Base-by-base conservation (phyloP, 164 flowering plant genomes). In the Stephania cephalantha region DNA sequence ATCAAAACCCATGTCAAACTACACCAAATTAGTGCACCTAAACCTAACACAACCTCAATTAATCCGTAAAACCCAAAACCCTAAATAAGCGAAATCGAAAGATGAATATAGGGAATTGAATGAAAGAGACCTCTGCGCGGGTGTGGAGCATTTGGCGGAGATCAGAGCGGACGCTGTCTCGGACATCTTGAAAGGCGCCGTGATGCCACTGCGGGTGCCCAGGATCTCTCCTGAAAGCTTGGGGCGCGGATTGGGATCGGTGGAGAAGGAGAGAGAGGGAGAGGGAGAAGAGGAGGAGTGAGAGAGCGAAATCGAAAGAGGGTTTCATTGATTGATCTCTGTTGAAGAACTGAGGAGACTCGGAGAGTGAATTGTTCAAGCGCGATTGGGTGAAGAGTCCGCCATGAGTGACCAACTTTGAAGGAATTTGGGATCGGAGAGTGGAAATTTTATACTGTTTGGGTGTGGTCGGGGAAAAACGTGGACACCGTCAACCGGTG, bases 191-290 rank as follows among this genome's bases (percentile, higher is more conserved):
- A 74, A 95, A 95, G 29, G 97, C 99, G 1, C 97, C 86, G 72
- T 95, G 99, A 82, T 95, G 98, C 98, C 98, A 95, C 78, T 92
- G 93, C 45, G 95, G 88, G 50, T 90, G 96, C 1, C 96, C 98
- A 15, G 97, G 96, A 81, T 90, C 97, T 81, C 96, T 75, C 70
- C 91, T 79, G 80, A 93, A 95, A 11, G 97, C 86, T 79, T 90
- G 85, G 11, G 84, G 87, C 10, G 88, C 92, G 17, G 93, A 87
- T 73, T 84, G 86, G 15, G 85, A 82, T 31, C 22, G 35, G 7
- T 67, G n/a, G 29, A 82, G 78, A 71, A 80, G 74, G 1, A 78
- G 46, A 63, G 30, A 13, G 45, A 70, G 31, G 31, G 42, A 71
- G 75, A 71, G 9, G 20, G 61, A 29, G 53, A 58, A 48, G 66